Evolutionary conservation across 352 stramenopile species (phyloP), one percentile per base, ranked within the genome.

Genomic region (Pythium apleroticum): DNA sequence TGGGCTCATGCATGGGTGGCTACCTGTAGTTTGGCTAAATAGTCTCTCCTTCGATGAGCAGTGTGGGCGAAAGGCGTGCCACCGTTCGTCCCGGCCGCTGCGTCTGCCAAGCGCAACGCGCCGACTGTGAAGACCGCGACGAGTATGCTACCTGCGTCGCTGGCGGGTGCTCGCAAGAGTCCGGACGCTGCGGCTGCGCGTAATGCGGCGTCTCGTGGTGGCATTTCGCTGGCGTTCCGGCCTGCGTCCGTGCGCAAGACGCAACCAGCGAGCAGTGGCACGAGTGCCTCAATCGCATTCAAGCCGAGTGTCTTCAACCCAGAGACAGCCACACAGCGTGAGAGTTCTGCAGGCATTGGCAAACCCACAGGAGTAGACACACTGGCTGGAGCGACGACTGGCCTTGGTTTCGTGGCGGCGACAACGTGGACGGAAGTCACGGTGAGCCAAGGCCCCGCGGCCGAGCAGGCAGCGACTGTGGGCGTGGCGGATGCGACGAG

Each of bases 361-460:
- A 41, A 12, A 11, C 3, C 33, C 12, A 17, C 33, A 41, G 33
- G 33, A 4, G 8, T 17, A 11, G 33, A 41, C 15, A 3, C 12
- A 17, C 5, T 11, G 8, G 12, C 17, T 9, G 90, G 80, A n/a
- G 77, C 73, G 54, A 75, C 78, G 57, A 96, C 88, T 62, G 82
- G 81, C 1, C 97, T 90, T 17, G 97, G 63, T 28, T 93, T 97
- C 27, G 88, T 93, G 41, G 98, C 81, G 68, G 98, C 98, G 22
- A 97, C 83, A 57, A 97, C 88, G 45, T 98, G 88, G 25, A 98
- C 86, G 3, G 85, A 68, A 1, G 78, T 61, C 72, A 97, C 89
- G 1, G 71, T 59, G n/a, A 78, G 74, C 20, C 68, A 69, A 31
- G 49, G 60, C 39, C 41, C 49, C 8, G 54, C 48, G 14, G 19